These are phyloP conservation scores for Curvularia sp. DNA, from an alignment of 2,329 filamentous ascomycete species.

Conservation along the genomic window DNA sequence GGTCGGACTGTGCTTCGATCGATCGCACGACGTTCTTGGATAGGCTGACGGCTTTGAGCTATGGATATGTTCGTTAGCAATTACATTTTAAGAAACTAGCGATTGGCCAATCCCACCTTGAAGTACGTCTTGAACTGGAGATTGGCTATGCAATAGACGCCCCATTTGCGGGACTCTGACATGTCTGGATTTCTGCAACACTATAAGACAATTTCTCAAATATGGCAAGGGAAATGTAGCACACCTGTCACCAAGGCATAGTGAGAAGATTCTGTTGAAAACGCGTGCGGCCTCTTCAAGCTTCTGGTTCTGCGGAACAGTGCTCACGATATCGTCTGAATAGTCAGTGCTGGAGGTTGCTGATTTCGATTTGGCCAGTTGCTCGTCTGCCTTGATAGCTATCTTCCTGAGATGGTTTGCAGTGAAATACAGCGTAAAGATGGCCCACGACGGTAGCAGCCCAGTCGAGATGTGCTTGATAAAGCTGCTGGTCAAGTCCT, in stretches of 20 bases:
- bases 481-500: slow-evolving; percentile 77
- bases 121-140: slow-evolving; percentile 99
- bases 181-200: slow-evolving; percentile 73
- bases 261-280: slow-evolving; percentile 88
- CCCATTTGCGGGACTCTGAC: slow-evolving; percentile 91
- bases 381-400: slow-evolving; percentile 87
- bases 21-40: slow-evolving; percentile 90
- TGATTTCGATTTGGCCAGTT: slow-evolving; percentile 60
- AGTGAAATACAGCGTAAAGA: slow-evolving; percentile 86
- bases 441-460: slow-evolving; percentile 86
- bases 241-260: slow-evolving; percentile 88
- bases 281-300: slow-evolving; percentile 89
- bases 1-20: slow-evolving; percentile 77
- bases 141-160: slow-evolving; percentile 92
- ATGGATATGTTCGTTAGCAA: slow-evolving; percentile 14
- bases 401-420: slow-evolving; percentile 87
- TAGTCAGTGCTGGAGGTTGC: slow-evolving; percentile 61
- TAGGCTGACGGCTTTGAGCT: slow-evolving; percentile 84
- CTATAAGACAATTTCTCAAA: slow-evolving; percentile 27
- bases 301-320: slow-evolving; percentile 73
- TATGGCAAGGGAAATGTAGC: slow-evolving; percentile 25
- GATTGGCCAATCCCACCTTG: slow-evolving; percentile 59
- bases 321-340: slow-evolving; percentile 79
- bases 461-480: slow-evolving; percentile 80
- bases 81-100: not conserved